phyloP scores from a whole-genome alignment of 2,329 filamentous ascomycete species.

The Aureobasidium lini region DNA sequence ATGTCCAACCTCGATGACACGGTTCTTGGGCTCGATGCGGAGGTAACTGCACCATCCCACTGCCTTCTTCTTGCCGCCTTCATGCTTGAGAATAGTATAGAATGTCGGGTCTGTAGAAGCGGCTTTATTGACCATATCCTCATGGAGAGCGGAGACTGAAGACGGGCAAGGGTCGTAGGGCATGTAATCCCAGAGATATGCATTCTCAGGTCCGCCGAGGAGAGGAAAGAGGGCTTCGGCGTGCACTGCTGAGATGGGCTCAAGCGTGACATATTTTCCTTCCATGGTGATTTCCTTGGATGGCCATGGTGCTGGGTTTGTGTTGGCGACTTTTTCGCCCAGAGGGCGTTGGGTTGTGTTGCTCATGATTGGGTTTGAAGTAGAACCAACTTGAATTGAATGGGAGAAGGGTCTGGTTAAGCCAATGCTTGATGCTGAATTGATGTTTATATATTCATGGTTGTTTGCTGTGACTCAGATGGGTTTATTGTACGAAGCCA shows the following conservation, averaged over 20 bases:
- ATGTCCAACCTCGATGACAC: conserved; percentile 50
- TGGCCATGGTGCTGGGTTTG: conserved; percentile 4
- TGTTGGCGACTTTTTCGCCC: not conserved
- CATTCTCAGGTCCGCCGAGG: conserved; percentile 14
- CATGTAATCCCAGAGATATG: conserved; percentile 38
- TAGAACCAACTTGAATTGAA: not conserved
- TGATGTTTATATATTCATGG: not conserved
- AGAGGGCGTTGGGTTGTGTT: conserved; percentile 1
- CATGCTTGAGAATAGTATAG: conserved; percentile 36
- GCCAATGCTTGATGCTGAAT: not conserved
- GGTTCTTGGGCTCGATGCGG: conserved; percentile 41
- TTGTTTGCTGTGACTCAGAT: not conserved
- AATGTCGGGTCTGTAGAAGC: conserved; percentile 32
- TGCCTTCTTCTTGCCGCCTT: conserved; percentile 27
- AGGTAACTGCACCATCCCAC: conserved; percentile 39
- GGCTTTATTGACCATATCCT: conserved; percentile 23
- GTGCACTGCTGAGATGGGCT: conserved; percentile 12
- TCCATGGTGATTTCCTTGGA: conserved; percentile 6
- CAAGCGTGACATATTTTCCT: conserved; percentile 16
- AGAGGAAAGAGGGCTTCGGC: conserved; percentile 15
- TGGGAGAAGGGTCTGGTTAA: not conserved
- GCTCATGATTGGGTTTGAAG: not conserved
- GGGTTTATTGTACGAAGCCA: not conserved
- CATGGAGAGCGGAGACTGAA: conserved; percentile 16
- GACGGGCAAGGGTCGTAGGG: conserved; percentile 28